Percentiles rank a stretch among this genome's conserved stretches.
phyloP scores from a whole-genome alignment of 148 eudicot genomes.

The Talinum fruticosum region DNA sequence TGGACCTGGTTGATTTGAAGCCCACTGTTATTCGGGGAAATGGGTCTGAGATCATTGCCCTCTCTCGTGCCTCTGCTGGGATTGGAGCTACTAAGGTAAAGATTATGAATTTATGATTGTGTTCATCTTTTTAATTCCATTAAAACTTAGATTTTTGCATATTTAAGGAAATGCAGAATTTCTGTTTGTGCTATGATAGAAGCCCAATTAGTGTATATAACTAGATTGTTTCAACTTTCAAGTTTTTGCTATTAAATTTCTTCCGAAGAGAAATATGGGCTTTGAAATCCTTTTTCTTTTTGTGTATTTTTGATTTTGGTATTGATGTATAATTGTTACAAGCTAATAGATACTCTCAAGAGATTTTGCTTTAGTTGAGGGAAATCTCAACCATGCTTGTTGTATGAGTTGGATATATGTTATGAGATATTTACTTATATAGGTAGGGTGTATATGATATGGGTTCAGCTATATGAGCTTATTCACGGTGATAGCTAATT shows the following conservation, averaged over 20 bases:
- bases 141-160: not conserved
- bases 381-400: not conserved
- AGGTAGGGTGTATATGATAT: too few species aligned
- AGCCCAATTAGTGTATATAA: not conserved
- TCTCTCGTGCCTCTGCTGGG: constrained; percentile 49
- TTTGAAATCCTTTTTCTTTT: not conserved
- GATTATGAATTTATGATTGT: too few species aligned
- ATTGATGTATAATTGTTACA: not conserved
- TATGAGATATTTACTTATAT: not conserved
- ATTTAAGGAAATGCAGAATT: not conserved
- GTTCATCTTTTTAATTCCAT: not conserved
- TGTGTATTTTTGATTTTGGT: not conserved
- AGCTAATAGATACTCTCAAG: not conserved
- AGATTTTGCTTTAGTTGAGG: not conserved
- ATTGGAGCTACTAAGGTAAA: constrained; percentile 41
- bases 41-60: constrained; percentile 85
- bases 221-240: not conserved
- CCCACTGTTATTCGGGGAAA: constrained; percentile 84
- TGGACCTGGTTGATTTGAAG: constrained; percentile 56
- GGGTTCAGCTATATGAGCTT: too few species aligned
- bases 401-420: not conserved
- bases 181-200: not conserved
- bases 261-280: not conserved
- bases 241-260: not conserved
- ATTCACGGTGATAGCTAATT: too few species aligned